phyloP scores from a whole-genome alignment of 164 flowering plant genomes.

The Annona squamosa region DNA sequence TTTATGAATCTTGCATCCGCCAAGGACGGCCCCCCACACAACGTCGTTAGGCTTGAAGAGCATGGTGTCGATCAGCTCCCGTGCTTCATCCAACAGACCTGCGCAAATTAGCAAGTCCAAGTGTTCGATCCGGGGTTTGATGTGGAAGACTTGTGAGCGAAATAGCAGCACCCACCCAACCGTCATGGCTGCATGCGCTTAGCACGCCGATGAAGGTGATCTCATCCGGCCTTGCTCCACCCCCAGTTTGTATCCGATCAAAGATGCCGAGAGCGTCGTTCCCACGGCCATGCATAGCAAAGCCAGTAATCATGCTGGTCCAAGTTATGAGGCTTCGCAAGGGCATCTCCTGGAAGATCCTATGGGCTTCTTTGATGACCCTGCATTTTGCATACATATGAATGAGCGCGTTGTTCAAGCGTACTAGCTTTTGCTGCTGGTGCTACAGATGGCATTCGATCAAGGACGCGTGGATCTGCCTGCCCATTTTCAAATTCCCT shows the following conservation, averaged over 20 bases:
- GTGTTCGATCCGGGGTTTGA: conserved; percentile 41
- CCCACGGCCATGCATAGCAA: conserved; percentile 45
- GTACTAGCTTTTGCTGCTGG: conserved; percentile 19
- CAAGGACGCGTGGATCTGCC: too few relatives aligned
- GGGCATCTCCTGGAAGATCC: conserved; percentile 33
- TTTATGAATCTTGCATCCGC: conserved; percentile 43
- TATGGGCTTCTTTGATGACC: conserved; percentile 28
- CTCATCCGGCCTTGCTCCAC: conserved; percentile 31
- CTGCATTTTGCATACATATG: conserved; percentile 65
- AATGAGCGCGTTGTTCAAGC: conserved; percentile 40
- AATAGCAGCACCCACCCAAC: conserved; percentile 32
- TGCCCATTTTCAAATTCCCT: conserved; percentile 49
- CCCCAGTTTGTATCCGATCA: conserved; percentile 26
- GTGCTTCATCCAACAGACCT: conserved; percentile 45
- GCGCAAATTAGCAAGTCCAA: conserved; percentile 55
- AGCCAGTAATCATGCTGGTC: conserved; percentile 49
- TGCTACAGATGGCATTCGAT: too few relatives aligned
- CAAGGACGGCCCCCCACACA: conserved; percentile 51
- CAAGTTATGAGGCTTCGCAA: conserved; percentile 35
- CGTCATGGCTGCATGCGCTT: conserved; percentile 51
- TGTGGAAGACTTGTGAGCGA: conserved; percentile 27
- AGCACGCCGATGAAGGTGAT: conserved; percentile 49
- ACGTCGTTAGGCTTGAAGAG: conserved; percentile 42
- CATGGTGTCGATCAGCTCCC: conserved; percentile 34
- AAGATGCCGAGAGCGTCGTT: conserved; percentile 38